phyloP scores from a whole-genome alignment of 1,284 basidiomycete species.

The Exsudoporus floridanus region DNA sequence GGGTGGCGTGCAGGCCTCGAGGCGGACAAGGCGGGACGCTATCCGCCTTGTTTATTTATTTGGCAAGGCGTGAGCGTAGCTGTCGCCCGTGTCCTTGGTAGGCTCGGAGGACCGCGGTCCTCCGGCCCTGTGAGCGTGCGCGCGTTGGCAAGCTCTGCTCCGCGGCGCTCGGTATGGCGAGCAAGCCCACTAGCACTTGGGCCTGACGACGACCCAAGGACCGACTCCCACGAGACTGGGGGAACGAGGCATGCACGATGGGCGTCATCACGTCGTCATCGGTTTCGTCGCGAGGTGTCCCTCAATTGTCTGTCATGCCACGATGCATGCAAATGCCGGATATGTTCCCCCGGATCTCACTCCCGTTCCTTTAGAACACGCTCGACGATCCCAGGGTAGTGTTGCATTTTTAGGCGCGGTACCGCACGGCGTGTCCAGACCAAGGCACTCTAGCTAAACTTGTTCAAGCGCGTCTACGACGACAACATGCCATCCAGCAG shows the following conservation, averaged over 20 bases:
- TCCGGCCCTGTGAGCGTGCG: slow-evolving; percentile 1
- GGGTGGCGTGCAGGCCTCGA: slow-evolving; percentile 7
- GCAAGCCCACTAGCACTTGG: no score
- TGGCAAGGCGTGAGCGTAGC: not conserved
- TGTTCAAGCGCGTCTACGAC: slow-evolving; percentile 4
- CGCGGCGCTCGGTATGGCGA: not conserved
- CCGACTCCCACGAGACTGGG: slow-evolving; percentile 10
- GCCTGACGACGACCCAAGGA: no score
- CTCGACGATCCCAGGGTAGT: not conserved
- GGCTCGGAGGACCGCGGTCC: no score
- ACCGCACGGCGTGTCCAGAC: slow-evolving; percentile 4
- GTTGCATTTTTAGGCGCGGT: slow-evolving; percentile 16
- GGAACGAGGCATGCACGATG: not conserved
- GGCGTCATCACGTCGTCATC: not conserved
- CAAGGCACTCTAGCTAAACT: slow-evolving; percentile 6
- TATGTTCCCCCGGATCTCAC: not conserved
- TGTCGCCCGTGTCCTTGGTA: no score
- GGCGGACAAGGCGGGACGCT: slow-evolving; percentile 3
- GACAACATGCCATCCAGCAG: not conserved
- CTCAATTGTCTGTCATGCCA: not conserved
- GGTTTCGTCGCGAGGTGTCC: not conserved
- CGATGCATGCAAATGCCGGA: not conserved
- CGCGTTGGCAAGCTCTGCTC: not conserved
- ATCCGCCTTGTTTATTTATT: not conserved
- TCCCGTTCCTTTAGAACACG: slow-evolving; percentile 1